Evolutionary conservation across 1,284 basidiomycete genomes (phyloP), one percentile per base, ranked within the genome.

Genomic region (Austropuccinia psidii): DNA sequence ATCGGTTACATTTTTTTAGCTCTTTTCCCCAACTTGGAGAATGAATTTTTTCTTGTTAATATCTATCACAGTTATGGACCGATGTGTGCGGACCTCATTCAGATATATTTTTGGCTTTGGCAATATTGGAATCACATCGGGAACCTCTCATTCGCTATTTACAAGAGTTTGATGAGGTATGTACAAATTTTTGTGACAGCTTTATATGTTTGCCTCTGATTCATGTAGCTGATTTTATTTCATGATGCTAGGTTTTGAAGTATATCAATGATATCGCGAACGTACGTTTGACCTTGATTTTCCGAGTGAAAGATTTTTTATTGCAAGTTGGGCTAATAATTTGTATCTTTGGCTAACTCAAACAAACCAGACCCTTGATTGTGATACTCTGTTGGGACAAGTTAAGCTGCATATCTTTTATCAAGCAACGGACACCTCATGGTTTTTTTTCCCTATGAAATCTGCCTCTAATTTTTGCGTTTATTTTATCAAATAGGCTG

Each of bases 141-240:
- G 93, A 96, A 78, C 89, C 96, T 79, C 90, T 98, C 68, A 82
- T 98, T 54, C 87, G 94, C 15, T 98, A 98, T 81, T 85, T 99
- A 4, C 87, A 90, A 41, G 91, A 97, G 84, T 84, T 82, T 68
- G 82, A 82, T 76, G 82, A 82, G 73, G 76, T 76, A 17, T 35
- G 76, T 43, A 21, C 43, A 7, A 39, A 19, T 21, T 45, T 37
- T 35, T 45, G 9, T 43, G n/a, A 4, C 8, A 9, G 33, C 31
- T 27, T 58, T 5, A 13, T 41, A 13, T 33, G 69, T 33, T 45
- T 27, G 45, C n/a, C n/a, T n/a, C n/a, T n/a, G n/a, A n/a, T 64
- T 24, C 45, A 54, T 66, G 19, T 62, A 3, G 11, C 7, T 17
- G n/a, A 11, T 21, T 24, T 15, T 4, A n/a, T 24, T 6, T 24